Base-by-base conservation (phyloP, 2,329 filamentous ascomycete species). In the Cyanodermella asteris region DNA sequence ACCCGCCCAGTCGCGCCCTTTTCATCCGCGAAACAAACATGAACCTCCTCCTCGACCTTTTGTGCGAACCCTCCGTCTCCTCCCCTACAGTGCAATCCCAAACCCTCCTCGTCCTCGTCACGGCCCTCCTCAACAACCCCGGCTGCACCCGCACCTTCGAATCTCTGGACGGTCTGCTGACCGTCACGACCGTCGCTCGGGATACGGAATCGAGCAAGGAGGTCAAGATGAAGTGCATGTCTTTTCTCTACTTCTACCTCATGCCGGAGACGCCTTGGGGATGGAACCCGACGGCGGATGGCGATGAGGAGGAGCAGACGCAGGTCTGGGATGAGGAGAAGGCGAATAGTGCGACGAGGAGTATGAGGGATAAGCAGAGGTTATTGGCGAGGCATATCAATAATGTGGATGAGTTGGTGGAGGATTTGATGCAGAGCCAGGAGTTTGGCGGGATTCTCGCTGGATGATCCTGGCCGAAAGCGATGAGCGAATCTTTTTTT, bases 181-280 rank as follows among this genome's bases (percentile, higher is more conserved):
- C 81, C 2, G 70, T 94, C 22, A 91, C 84, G 2, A 84, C 76
- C 7, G 63, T 94, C 24, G 93, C 94, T 64, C 91, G 90, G 49
- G 76, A 74, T 34, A 71, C 80, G 31, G 68, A 71, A 35, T 93
- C 84, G 4, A 70, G 70, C 13, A 70, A 80, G 32, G 77, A 84
- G 39, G 82, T 94, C 36, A 93, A 91, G 55, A 65, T 91, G 43
- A 87, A 91, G 48, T 67, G 91, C n/a, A 72, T 93, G 37, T 87
- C 94, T 49, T 94, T 94, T 44, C 55, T 97, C 25, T 94, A 94
- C 57, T 94, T 94, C 50, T 97, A 94, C 49, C 71, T 97, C 38
- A 91, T 94, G 73, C 82, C 84, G 25, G 87, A 97, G 51, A 67
- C 65, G 1, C 5, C 32, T 6, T 10, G 18, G 5, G 13, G 6